Percentiles rank a stretch among this genome's conserved stretches.
phyloP scores from a whole-genome alignment of 2,329 filamentous ascomycete species.

The Colletotrichum destructivum region DNA sequence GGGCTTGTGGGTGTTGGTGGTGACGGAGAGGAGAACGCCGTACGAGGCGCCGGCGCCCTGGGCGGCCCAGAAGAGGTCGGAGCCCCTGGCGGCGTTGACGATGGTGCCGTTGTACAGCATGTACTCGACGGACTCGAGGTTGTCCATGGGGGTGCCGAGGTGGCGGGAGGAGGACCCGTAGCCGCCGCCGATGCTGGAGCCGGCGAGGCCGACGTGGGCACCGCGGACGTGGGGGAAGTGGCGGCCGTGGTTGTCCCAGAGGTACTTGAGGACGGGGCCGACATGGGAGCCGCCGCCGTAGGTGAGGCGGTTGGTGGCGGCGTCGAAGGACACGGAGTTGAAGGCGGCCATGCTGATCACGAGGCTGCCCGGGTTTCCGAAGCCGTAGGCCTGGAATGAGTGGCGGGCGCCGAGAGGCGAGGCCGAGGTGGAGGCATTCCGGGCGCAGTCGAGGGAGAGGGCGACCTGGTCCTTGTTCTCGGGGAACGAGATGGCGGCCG shows the following conservation, averaged over 20 bases:
- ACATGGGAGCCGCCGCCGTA: slow-evolving; percentile 40
- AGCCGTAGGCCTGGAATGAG: slow-evolving; percentile 42
- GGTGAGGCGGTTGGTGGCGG: slow-evolving; percentile 35
- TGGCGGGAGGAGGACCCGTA: slow-evolving; percentile 38
- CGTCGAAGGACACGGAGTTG: slow-evolving; percentile 33
- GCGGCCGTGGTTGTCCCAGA: slow-evolving; percentile 41
- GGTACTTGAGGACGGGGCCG: slow-evolving; percentile 39
- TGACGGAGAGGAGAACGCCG: slow-evolving; percentile 40
- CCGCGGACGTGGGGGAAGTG: slow-evolving; percentile 43
- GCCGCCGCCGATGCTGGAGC: slow-evolving; percentile 42
- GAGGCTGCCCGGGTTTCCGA: slow-evolving; percentile 39
- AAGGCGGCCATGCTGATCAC: slow-evolving; percentile 43
- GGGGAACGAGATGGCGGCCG: slow-evolving; percentile 41
- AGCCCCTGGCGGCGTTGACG: slow-evolving; percentile 36
- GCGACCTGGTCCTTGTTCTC: slow-evolving; percentile 41
- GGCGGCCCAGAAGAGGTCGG: slow-evolving; percentile 43
- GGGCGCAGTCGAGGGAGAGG: slow-evolving; percentile 40
- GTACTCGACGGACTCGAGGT: slow-evolving; percentile 39
- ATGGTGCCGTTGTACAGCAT: slow-evolving; percentile 44
- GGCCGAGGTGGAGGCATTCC: slow-evolving; percentile 38
- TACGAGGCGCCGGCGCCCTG: slow-evolving; percentile 42
- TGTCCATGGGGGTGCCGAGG: slow-evolving; percentile 42
- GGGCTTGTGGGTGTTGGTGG: slow-evolving; percentile 41
- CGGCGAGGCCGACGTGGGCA: slow-evolving; percentile 38
- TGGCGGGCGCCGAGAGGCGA: slow-evolving; percentile 39